Conservation (phyloP, 148 eudicot species). For the Persicaria maculosa region DNA sequence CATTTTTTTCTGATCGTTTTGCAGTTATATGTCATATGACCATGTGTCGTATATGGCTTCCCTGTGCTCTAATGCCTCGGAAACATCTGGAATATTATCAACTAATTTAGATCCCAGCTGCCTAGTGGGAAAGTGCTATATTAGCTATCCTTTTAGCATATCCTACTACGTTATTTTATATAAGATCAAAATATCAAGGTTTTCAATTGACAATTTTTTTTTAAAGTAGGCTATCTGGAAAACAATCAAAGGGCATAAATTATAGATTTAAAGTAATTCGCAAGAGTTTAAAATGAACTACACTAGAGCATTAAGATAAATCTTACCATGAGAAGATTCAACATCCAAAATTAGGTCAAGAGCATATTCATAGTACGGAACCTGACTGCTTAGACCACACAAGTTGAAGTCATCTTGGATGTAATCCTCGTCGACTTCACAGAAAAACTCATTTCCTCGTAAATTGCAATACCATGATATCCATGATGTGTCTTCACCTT, state of each 20-base stretch:
- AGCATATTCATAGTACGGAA: conserved; percentile 22
- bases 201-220: neutral
- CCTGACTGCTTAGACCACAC: conserved; percentile 20
- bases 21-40: neutral
- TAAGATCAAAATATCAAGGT: neutral
- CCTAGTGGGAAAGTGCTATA: neutral
- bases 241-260: neutral
- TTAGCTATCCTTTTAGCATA: neutral
- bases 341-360: conserved; percentile 21
- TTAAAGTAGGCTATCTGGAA: neutral
- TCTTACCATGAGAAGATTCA: conserved; percentile 22
- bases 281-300: neutral
- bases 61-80: neutral
- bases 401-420: conserved; percentile 24
- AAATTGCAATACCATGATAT: conserved; percentile 35
- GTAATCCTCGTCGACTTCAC: conserved; percentile 26
- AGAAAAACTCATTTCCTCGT: conserved; percentile 20
- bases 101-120: neutral
- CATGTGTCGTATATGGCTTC: neutral
- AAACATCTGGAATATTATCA: neutral
- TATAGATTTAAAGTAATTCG: too few relatives aligned
- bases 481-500: conserved; percentile 59
- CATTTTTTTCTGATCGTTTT: too few relatives aligned
- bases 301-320: conserved; percentile 4
- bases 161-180: neutral